Evolutionary conservation across 2,329 filamentous ascomycete species (phyloP).

Genomic region (Fusarium anthophilum): DNA sequence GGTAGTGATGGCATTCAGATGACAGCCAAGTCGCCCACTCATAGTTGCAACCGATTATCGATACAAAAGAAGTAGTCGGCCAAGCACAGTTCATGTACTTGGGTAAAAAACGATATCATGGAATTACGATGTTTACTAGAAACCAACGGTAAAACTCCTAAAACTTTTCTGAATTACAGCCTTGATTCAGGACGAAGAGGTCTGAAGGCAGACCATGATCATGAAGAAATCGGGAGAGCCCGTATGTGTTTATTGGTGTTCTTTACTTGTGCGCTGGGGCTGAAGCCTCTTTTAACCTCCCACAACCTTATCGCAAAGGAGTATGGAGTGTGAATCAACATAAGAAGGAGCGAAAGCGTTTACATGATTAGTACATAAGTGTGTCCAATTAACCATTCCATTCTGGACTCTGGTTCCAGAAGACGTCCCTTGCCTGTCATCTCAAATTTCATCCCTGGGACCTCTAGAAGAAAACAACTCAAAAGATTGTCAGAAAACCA

Average conservation of each 20-base stretch:
- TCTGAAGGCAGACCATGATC: accelerated
- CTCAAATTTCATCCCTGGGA: accelerated
- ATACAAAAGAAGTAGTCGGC: background rate
- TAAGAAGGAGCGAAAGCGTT: background rate
- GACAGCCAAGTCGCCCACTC: background rate
- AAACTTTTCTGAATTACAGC: background rate
- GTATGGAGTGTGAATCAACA: too few species aligned
- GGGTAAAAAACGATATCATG: background rate
- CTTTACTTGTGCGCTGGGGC: too few species aligned
- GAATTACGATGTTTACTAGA: accelerated
- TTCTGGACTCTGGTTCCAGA: background rate
- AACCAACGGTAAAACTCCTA: background rate
- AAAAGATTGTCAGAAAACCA: accelerated
- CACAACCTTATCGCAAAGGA: too few species aligned
- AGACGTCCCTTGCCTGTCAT: background rate
- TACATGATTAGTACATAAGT: background rate
- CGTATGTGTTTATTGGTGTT: too few species aligned
- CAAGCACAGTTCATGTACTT: background rate
- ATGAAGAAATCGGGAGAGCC: too few species aligned
- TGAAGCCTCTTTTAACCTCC: too few species aligned
- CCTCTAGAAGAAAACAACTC: too few species aligned
- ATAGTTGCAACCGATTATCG: background rate
- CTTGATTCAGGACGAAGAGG: background rate
- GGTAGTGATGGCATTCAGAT: background rate
- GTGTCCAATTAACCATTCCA: background rate